phyloP scores from a whole-genome alignment of 306 rosid genomes.

The Pueraria montana region DNA sequence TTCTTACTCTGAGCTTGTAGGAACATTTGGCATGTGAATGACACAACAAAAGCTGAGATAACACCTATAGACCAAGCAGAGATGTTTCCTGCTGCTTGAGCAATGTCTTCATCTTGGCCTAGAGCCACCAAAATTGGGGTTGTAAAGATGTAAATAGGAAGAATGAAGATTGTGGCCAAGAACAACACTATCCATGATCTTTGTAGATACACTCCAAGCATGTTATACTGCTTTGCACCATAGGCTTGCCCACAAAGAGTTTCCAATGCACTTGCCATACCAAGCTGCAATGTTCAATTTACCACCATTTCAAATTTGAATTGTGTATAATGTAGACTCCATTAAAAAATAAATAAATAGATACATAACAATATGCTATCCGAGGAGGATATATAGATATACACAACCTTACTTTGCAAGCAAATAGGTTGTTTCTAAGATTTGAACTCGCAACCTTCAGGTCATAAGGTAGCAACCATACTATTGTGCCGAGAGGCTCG shows the following conservation, averaged over 20 bases:
- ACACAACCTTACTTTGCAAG: too few species aligned
- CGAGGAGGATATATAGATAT: too few species aligned
- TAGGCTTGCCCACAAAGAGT: constrained; percentile 71
- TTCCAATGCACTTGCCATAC: constrained; percentile 72
- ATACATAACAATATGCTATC: too few species aligned
- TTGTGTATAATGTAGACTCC: neutral
- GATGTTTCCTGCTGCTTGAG: constrained; percentile 52
- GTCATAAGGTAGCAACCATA: too few species aligned
- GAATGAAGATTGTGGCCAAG: constrained; percentile 33
- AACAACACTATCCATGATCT: constrained; percentile 65
- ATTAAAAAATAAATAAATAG: too few species aligned
- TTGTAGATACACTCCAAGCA: constrained; percentile 69
- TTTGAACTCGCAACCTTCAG: too few species aligned
- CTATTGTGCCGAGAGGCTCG: too few species aligned
- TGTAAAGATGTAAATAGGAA: constrained; percentile 56
- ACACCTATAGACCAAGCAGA: constrained; percentile 58
- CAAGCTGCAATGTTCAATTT: constrained; percentile 53
- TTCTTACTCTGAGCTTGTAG: constrained; percentile 71
- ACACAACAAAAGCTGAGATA: constrained; percentile 44
- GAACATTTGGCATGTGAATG: constrained; percentile 64
- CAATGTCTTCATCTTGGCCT: constrained; percentile 55
- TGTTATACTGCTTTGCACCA: constrained; percentile 62
- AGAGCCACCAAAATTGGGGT: constrained; percentile 55
- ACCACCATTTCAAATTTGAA: neutral
- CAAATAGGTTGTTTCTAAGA: too few species aligned